Conservation (phyloP, 192 early-diverging fungal species). For the Entrophospora sp. region DNA sequence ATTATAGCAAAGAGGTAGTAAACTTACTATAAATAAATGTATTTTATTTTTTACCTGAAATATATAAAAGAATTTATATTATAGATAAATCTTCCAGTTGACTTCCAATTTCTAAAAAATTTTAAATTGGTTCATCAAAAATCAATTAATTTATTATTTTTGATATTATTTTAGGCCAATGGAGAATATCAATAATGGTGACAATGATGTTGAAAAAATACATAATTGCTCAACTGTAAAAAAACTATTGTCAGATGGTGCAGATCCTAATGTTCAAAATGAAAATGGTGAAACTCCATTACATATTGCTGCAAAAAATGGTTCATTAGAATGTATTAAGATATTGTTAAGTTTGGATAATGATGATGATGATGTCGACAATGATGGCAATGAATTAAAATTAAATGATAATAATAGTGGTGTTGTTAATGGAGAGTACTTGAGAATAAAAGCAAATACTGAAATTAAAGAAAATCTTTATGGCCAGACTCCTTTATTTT, state of each 20-base stretch:
- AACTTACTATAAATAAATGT: too few relatives aligned
- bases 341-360: constrained; percentile 33
- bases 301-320: constrained; percentile 42
- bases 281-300: constrained; percentile 63
- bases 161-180: too few relatives aligned
- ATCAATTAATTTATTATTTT: too few relatives aligned
- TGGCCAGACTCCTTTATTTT: constrained; percentile 54
- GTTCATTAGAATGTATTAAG: constrained; percentile 41
- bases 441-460: constrained; percentile 26
- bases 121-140: too few relatives aligned
- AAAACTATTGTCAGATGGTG: constrained; percentile 44
- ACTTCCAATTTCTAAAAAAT: too few relatives aligned
- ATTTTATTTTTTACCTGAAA: too few relatives aligned
- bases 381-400: neutral
- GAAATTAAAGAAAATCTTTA: constrained; percentile 45
- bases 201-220: too few relatives aligned
- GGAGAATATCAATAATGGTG: too few relatives aligned
- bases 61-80: too few relatives aligned
- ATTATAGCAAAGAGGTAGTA: too few relatives aligned
- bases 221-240: constrained; percentile 36
- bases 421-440: neutral
- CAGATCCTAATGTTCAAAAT: constrained; percentile 51
- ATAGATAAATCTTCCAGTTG: too few relatives aligned
- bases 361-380: neutral
- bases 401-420: too few relatives aligned